Conservation (phyloP, 176 grass and related monocot species). For the Elaeis guineensis region DNA sequence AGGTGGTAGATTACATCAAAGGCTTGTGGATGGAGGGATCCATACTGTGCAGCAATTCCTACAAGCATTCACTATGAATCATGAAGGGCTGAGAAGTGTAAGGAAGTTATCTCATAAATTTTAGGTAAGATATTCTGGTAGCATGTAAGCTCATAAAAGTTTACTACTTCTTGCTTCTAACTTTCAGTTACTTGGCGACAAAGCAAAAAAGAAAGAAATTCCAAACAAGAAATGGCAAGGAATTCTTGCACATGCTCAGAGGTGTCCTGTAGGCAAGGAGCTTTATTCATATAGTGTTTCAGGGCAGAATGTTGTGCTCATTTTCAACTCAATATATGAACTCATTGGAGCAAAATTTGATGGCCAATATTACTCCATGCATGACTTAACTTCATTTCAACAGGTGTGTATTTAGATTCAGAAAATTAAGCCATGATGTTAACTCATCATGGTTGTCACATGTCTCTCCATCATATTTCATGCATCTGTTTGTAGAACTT, state of each 20-base stretch:
- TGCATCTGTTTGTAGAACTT: too few relatives aligned
- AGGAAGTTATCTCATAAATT: neutral
- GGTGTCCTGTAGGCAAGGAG: conserved; percentile 2
- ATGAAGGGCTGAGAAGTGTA: conserved; percentile 5
- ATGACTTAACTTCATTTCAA: too few relatives aligned
- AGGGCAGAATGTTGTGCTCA: conserved; percentile 8
- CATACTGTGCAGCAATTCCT: conserved; percentile 12
- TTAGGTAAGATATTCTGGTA: neutral
- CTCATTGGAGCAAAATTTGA: conserved; percentile 8
- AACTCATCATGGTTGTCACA: too few relatives aligned
- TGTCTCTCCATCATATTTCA: too few relatives aligned
- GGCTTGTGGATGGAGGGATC: conserved; percentile 1
- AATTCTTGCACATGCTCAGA: conserved; percentile 12
- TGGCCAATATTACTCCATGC: neutral
- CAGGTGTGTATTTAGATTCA: too few relatives aligned
- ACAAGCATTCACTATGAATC: neutral
- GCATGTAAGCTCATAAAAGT: neutral
- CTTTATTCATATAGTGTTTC: conserved; percentile 14
- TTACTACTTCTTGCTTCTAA: conserved; percentile 1
- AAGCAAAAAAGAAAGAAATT: neutral
- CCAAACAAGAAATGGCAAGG: conserved; percentile 2
- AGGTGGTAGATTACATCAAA: neutral
- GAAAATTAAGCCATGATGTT: too few relatives aligned
- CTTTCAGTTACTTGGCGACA: conserved; percentile 13
- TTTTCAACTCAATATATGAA: conserved; percentile 18